Percentiles rank a stretch among this genome's conserved stretches.
Conservation (phyloP, 192 early-diverging fungal genomes). For the Linnemannia schmuckeri region DNA sequence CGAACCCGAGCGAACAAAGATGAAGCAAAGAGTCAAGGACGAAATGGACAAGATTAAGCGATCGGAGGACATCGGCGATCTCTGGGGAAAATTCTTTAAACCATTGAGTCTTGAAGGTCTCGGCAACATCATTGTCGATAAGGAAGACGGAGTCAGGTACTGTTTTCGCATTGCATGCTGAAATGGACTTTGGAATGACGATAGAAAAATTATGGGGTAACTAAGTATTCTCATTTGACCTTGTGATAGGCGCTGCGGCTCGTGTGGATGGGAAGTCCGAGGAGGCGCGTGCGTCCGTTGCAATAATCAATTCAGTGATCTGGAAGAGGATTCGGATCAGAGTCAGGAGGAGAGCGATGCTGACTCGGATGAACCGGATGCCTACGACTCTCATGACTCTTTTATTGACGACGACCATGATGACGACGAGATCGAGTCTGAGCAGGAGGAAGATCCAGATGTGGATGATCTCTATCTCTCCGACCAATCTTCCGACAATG, state of each 20-base stretch:
- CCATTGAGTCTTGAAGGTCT: constrained; percentile 24
- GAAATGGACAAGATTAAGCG: constrained; percentile 24
- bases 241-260: constrained; percentile 32
- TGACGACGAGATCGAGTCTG: constrained; percentile 1
- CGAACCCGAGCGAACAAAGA: constrained; percentile 17
- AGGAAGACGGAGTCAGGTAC: constrained; percentile 57
- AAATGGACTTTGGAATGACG: too few relatives aligned
- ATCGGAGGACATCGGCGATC: constrained; percentile 18
- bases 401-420: constrained; percentile 39
- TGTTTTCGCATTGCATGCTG: background rate
- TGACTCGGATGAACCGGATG: constrained; percentile 38
- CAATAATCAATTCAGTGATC: constrained; percentile 40
- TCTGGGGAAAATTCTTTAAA: constrained; percentile 35
- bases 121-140: constrained; percentile 33
- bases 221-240: background rate
- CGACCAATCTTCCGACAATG: background rate
- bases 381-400: constrained; percentile 48
- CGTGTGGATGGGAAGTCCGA: constrained; percentile 49
- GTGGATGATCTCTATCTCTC: constrained; percentile 12
- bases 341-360: constrained; percentile 33
- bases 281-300: constrained; percentile 33
- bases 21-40: constrained; percentile 25
- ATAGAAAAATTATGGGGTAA: too few relatives aligned
- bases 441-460: background rate
- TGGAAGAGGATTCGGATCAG: constrained; percentile 26